Base-by-base conservation (phyloP, 805 yeast species). In the Starmerella sirachaensis region DNA sequence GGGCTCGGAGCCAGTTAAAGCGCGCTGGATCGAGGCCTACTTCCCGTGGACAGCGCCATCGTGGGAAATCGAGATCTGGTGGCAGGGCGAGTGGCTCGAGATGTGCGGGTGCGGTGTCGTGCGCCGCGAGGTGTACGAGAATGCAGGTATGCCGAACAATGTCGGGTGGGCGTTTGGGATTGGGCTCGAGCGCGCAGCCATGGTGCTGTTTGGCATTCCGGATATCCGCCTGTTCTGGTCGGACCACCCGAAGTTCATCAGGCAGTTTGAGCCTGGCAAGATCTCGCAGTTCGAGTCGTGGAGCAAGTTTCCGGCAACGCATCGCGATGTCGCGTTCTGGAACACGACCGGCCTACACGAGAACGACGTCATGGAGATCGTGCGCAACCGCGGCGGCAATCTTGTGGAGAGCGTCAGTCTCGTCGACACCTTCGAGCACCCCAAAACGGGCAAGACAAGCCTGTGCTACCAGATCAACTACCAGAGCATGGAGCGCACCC, bases 41-140 rank as follows among this genome's bases (percentile, higher is more conserved):
- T 91, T 91, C 64, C 98, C 98, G 3, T 91, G 97, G 96, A 91
- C 98, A 3, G 75, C 94, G 1, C 98, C 98, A 3, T 81, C 94
- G 29, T 91, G 94, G 93, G 96, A 91, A 54, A 84, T 93, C 49
- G 98, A 91, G 60, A 94, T 91, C 4, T 85, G 93, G 86, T 91
- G 97, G 96, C 82, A 85, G 55, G 93, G 91, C 36, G 93, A 86
- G 49, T 91, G 98, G 98, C 66, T 91, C 24, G 98, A 91, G 62
- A 76, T 94, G 56, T 83, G 94, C 53, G 98, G 98, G 0, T 83
- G 94, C 61, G 98, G 98, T 18, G 68, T 88, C 25, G 94, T 85
- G 6, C 75, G 74, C 48, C 78, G 83, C 48, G 74, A 74, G 34
- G 93, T 88, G 0, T 64, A 84, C 26, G 63, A 71, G 17, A 79